Conservation (phyloP, 306 rosid genomes). For the Elaeagnus macrophylla region DNA sequence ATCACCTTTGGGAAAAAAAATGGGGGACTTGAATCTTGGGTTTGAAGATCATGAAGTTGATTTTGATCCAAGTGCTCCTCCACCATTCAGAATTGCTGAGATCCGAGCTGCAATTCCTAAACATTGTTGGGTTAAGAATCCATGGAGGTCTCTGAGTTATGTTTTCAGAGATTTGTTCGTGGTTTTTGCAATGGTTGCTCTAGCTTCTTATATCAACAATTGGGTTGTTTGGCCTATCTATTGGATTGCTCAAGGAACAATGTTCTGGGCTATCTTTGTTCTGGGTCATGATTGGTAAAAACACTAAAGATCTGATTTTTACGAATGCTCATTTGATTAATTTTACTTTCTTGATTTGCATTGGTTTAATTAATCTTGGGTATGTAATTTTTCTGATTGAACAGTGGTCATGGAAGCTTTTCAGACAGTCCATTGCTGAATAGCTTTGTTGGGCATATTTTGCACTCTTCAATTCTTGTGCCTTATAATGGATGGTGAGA, state of each 20-base stretch:
- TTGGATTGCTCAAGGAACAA: slow-evolving; percentile 80
- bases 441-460: slow-evolving; percentile 62
- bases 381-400: neutral
- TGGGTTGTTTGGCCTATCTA: slow-evolving; percentile 68
- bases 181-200: slow-evolving; percentile 31
- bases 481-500: slow-evolving; percentile 87
- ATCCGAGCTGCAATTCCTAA: slow-evolving; percentile 80
- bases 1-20: too few species aligned
- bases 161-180: slow-evolving; percentile 49
- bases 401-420: slow-evolving; percentile 99
- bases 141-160: slow-evolving; percentile 66
- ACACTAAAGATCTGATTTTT: neutral
- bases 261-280: slow-evolving; percentile 98
- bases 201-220: slow-evolving; percentile 34
- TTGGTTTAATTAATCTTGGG: neutral
- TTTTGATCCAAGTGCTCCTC: slow-evolving; percentile 85
- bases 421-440: slow-evolving; percentile 47
- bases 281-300: slow-evolving; percentile 88
- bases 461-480: slow-evolving; percentile 84
- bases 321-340: neutral
- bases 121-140: slow-evolving; percentile 75
- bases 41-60: neutral
- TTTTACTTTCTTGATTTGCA: neutral
- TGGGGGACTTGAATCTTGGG: too few species aligned
- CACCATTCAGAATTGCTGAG: slow-evolving; percentile 72